Percentiles rank a stretch among this genome's conserved stretches.
phyloP scores from a whole-genome alignment of 306 rosid species.

The Fragaria iinumae region DNA sequence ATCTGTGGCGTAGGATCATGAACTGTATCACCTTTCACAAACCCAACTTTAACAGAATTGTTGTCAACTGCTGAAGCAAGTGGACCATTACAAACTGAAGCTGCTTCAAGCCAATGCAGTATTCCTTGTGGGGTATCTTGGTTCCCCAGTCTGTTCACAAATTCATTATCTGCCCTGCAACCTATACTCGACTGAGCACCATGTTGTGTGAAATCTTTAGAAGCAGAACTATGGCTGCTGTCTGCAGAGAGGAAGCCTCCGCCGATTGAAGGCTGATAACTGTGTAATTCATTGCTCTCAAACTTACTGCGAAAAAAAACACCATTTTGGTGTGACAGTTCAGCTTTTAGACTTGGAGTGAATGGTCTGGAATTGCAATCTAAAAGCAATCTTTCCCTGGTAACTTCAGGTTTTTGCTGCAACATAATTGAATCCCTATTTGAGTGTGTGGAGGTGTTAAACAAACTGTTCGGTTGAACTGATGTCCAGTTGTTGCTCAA shows the following conservation, averaged over 20 bases:
- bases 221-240: constrained; percentile 28
- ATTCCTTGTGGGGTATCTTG: constrained; percentile 36
- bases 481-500: constrained; percentile 49
- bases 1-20: constrained; percentile 37
- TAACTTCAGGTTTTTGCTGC: constrained; percentile 22
- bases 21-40: constrained; percentile 31
- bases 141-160: constrained; percentile 13
- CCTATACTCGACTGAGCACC: constrained; percentile 35
- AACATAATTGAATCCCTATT: constrained; percentile 25
- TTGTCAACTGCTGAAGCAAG: constrained; percentile 31
- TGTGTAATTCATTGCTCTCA: constrained; percentile 40
- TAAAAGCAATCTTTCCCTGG: constrained; percentile 47
- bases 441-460: constrained; percentile 34
- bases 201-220: constrained; percentile 35
- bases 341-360: constrained; percentile 36
- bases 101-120: constrained; percentile 62
- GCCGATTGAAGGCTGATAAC: constrained; percentile 43
- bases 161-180: constrained; percentile 32
- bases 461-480: constrained; percentile 38
- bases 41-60: constrained; percentile 2
- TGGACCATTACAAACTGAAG: constrained; percentile 29
- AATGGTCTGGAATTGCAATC: constrained; percentile 46
- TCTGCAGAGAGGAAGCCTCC: constrained; percentile 36
- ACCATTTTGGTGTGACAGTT: constrained; percentile 41
- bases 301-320: constrained; percentile 35